phyloP scores from a whole-genome alignment of 306 rosid species.

The Begonia masoniana region DNA sequence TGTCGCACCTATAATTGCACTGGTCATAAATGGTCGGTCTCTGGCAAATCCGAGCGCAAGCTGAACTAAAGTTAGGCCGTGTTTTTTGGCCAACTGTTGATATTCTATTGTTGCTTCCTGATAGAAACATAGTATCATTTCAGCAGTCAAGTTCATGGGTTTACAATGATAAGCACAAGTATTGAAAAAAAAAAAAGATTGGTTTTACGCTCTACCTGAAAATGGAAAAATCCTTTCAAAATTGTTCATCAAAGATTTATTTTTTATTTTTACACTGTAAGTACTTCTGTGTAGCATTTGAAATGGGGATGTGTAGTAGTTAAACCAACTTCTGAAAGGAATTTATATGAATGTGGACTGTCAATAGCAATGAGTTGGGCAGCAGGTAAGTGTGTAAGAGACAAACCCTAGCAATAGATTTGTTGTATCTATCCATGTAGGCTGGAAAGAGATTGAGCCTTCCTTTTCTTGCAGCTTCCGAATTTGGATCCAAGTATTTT shows the following conservation, averaged over 20 bases:
- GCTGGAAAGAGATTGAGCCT: conserved; percentile 74
- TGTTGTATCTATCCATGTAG: conserved; percentile 82
- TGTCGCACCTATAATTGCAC: conserved; percentile 85
- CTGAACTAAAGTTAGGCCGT: conserved; percentile 55
- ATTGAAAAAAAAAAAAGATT: no score
- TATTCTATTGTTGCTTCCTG: conserved; percentile 70
- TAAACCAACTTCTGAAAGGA: no score
- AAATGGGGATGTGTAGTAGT: no score
- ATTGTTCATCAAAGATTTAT: no score
- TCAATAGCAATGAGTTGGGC: no score
- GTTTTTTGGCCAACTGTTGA: conserved; percentile 54
- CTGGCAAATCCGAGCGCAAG: conserved; percentile 81
- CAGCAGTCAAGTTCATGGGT: not conserved
- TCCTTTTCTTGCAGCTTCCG: conserved; percentile 51
- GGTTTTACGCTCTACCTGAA: no score
- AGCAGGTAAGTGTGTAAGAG: not conserved
- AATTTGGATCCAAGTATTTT: conserved; percentile 57
- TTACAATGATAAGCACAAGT: no score
- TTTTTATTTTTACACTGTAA: no score
- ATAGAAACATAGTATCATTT: conserved; percentile 7
- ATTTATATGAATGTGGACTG: no score
- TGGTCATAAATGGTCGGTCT: conserved; percentile 80
- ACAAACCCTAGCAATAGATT: conserved; percentile 58
- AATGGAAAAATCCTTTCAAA: no score
- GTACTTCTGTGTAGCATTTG: no score